Evolutionary conservation across 2,329 filamentous ascomycete genomes (phyloP).

Genomic region (Fusarium albosuccineum): DNA sequence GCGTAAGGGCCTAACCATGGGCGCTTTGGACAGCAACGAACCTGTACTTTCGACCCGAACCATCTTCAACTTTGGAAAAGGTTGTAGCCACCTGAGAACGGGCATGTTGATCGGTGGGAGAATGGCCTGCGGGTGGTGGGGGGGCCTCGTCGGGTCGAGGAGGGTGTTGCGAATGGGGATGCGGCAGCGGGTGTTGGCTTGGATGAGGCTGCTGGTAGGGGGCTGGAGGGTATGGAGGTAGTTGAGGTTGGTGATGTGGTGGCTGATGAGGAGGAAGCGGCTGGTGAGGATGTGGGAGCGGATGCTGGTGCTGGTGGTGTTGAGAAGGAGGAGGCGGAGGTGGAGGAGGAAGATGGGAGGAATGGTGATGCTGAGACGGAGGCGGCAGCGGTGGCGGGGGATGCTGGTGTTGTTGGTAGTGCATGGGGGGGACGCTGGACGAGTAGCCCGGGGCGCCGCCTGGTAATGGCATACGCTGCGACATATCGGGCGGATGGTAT

Average conservation of each 20-base stretch:
- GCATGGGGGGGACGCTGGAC: slow-evolving; percentile 40
- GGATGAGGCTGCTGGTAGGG: slow-evolving; percentile 44
- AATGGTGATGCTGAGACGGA: slow-evolving; percentile 37
- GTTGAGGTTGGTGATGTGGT: slow-evolving; percentile 36
- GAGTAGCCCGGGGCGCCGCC: slow-evolving; percentile 41
- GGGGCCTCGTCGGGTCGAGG: slow-evolving; percentile 43
- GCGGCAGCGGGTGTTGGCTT: slow-evolving; percentile 41
- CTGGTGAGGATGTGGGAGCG: slow-evolving; percentile 35
- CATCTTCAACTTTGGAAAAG: slow-evolving; percentile 53
- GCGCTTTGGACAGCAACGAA: slow-evolving; percentile 36
- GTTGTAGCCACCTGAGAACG: slow-evolving; percentile 41
- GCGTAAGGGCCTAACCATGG: not conserved
- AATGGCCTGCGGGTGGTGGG: slow-evolving; percentile 30
- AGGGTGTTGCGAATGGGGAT: slow-evolving; percentile 42
- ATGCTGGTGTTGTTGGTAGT: slow-evolving; percentile 44
- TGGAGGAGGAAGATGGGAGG: slow-evolving; percentile 35
- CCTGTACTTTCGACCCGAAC: slow-evolving; percentile 53
- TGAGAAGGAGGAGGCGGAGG: slow-evolving; percentile 24
- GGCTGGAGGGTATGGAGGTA: slow-evolving; percentile 38
- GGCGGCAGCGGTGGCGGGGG: slow-evolving; percentile 40
- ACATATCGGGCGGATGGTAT: slow-evolving; percentile 49
- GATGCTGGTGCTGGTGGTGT: slow-evolving; percentile 29
- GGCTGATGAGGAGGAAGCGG: slow-evolving; percentile 42
- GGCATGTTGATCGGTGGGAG: slow-evolving; percentile 33
- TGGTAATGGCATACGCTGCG: slow-evolving; percentile 49